phyloP scores from a whole-genome alignment of 2,329 filamentous ascomycete genomes.

The Mycosphaerella arachidis region DNA sequence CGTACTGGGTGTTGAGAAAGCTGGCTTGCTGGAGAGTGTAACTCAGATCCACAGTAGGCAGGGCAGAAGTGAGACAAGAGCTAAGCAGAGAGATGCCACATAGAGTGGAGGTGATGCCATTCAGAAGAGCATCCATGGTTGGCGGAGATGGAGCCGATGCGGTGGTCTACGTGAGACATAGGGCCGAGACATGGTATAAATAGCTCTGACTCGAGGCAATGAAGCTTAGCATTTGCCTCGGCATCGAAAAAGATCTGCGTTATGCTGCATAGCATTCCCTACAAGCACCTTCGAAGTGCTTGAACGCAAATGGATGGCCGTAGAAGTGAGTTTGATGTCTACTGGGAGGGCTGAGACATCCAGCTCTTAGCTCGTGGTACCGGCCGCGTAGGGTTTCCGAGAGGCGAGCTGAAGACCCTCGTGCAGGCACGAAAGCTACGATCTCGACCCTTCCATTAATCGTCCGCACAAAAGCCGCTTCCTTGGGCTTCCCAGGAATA shows the following conservation, averaged over 20 bases:
- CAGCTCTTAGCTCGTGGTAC: neutral
- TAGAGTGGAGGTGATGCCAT: neutral
- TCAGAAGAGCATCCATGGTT: neutral
- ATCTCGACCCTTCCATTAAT: neutral
- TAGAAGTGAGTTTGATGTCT: neutral
- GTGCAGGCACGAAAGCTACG: neutral
- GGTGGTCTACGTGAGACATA: neutral
- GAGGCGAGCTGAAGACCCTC: neutral
- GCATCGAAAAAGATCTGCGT: neutral
- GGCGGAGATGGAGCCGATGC: neutral
- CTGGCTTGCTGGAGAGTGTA: constrained; percentile 50
- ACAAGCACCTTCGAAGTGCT: neutral
- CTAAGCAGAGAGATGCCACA: neutral
- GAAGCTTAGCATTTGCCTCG: neutral
- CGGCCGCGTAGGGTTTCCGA: neutral
- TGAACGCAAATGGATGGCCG: neutral
- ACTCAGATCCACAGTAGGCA: constrained; percentile 50
- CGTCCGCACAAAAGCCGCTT: neutral
- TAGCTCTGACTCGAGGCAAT: neutral
- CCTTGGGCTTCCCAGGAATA: neutral
- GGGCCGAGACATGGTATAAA: neutral
- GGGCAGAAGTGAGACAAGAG: neutral
- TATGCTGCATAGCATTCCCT: neutral
- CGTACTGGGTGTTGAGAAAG: constrained; percentile 36
- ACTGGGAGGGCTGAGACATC: neutral